Conservation (phyloP, 768 basidiomycete genomes). For the Xerocomellus intermedius region DNA sequence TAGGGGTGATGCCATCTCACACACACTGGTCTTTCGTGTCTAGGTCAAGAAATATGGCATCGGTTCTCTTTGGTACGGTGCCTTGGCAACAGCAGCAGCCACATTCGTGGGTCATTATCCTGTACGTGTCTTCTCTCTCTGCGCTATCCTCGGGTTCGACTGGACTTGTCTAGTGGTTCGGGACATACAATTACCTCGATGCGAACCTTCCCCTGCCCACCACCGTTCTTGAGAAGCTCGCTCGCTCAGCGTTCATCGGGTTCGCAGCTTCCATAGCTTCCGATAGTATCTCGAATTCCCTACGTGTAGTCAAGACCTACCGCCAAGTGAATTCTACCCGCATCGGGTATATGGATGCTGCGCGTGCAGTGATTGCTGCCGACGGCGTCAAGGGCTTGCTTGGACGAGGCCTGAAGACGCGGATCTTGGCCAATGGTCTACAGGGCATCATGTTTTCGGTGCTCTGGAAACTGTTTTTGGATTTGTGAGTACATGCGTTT, state of each 20-base stretch:
- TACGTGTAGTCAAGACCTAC: slow-evolving; percentile 95
- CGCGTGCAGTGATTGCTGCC: slow-evolving; percentile 65
- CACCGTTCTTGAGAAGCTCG: slow-evolving; percentile 55
- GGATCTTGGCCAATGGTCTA: slow-evolving; percentile 86
- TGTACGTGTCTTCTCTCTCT: slow-evolving; percentile 38
- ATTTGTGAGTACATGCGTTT: slow-evolving; percentile 58
- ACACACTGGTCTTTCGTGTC: not conserved
- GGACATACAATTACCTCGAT: slow-evolving; percentile 80
- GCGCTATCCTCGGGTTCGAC: not conserved
- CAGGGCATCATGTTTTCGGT: slow-evolving; percentile 91
- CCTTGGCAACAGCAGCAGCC: slow-evolving; percentile 87
- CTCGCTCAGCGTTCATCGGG: slow-evolving; percentile 87
- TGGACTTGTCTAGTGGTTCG: slow-evolving; percentile 63
- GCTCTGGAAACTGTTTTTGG: slow-evolving; percentile 88
- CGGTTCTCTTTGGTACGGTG: slow-evolving; percentile 84
- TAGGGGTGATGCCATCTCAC: not conserved
- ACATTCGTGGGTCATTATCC: slow-evolving; percentile 94
- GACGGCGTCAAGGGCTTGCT: slow-evolving; percentile 84
- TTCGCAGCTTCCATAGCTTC: slow-evolving; percentile 84
- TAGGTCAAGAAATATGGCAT: slow-evolving; percentile 77
- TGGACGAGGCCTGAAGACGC: slow-evolving; percentile 85
- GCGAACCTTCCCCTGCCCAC: slow-evolving; percentile 56
- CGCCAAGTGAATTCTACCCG: slow-evolving; percentile 83
- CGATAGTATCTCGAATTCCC: slow-evolving; percentile 83
- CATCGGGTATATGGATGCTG: slow-evolving; percentile 78